These are phyloP conservation scores for Russula foetens DNA, from an alignment of 768 basidiomycete genomes.

Conservation along the genomic window DNA sequence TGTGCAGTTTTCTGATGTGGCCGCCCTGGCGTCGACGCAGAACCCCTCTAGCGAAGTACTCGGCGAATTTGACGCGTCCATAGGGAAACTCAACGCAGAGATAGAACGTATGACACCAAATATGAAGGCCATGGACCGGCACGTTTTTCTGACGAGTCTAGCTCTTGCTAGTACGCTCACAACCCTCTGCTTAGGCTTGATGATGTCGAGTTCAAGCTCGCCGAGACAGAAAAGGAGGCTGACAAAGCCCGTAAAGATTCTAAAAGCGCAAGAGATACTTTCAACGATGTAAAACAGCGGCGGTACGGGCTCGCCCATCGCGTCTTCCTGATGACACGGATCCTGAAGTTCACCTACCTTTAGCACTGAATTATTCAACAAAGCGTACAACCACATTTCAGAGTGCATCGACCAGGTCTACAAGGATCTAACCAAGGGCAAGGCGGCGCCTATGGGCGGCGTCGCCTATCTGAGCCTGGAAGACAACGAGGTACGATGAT, in stretches of 20 bases:
- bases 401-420: slow-evolving; percentile 93
- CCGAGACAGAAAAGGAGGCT: slow-evolving; percentile 86
- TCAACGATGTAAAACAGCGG: slow-evolving; percentile 77
- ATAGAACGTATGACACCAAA: slow-evolving; percentile 95
- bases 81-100: slow-evolving; percentile 63
- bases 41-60: slow-evolving; percentile 55
- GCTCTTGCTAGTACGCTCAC: neutral
- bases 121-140: slow-evolving; percentile 92
- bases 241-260: slow-evolving; percentile 88
- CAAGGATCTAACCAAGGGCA: slow-evolving; percentile 95
- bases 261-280: slow-evolving; percentile 83
- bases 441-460: slow-evolving; percentile 88
- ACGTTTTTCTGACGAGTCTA: slow-evolving; percentile 21
- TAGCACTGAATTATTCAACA: slow-evolving; percentile 84
- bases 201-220: slow-evolving; percentile 75
- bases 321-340: neutral
- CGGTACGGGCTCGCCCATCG: slow-evolving; percentile 39
- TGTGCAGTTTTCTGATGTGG: neutral
- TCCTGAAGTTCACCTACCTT: neutral
- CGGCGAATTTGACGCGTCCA: slow-evolving; percentile 65
- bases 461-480: slow-evolving; percentile 95
- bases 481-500: slow-evolving; percentile 72
- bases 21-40: slow-evolving; percentile 25
- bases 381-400: slow-evolving; percentile 93
- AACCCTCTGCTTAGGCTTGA: slow-evolving; percentile 48